Base-by-base conservation (phyloP, 2,329 filamentous ascomycete species). In the Fusarium tanahbumbuense region DNA sequence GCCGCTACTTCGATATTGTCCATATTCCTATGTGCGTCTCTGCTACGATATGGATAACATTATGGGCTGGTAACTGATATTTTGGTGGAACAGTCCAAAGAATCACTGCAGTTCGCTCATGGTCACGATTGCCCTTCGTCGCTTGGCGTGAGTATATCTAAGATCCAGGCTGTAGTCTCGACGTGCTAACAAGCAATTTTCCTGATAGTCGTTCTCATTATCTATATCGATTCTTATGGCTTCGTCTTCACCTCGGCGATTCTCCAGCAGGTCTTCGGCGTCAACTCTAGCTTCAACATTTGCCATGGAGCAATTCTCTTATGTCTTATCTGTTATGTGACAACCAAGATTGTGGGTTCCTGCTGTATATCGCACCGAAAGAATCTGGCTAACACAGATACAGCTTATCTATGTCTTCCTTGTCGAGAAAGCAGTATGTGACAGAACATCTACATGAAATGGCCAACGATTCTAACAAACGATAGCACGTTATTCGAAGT, bases 351-450 rank as follows among this genome's bases (percentile, higher is more conserved):
- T 41, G 37, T 61, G 11, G 25, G 66, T 22, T n/a, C 8, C 30
- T 25, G 25, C 42, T 55, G 37, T 30, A 18, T 37, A 12, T 37
- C 18, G 5, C 18, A 16, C 22, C 22, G 2, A 23, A 6, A 15
- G 23, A 18, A 45, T 30, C 57, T 34, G 11, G 15, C 42, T 64
- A 23, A 52, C 27, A 22, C 25, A 20, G 12, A 8, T 11, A 8
- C 41, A 85, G 79, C 78, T 90, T 23, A 87, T 90, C n/a, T 91
- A 91, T 72, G 81, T 88, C 27, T 91, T 91, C 73, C 80, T 91
- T 4, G 88, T 89, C 2, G 89, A 91, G 75, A 89, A 88, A 77
- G 88, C 86, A 45, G 87, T 88, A 78, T 75, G 83, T 78, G 11
- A 40, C 15, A 20, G 10, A 25, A 28, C 8, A n/a, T 7, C 25